A percentile compares a stretch with the other conserved stretches of the same genome.
These are phyloP conservation scores for Polygonum aviculare DNA, from an alignment of 148 eudicot species.

Conservation along the genomic window DNA sequence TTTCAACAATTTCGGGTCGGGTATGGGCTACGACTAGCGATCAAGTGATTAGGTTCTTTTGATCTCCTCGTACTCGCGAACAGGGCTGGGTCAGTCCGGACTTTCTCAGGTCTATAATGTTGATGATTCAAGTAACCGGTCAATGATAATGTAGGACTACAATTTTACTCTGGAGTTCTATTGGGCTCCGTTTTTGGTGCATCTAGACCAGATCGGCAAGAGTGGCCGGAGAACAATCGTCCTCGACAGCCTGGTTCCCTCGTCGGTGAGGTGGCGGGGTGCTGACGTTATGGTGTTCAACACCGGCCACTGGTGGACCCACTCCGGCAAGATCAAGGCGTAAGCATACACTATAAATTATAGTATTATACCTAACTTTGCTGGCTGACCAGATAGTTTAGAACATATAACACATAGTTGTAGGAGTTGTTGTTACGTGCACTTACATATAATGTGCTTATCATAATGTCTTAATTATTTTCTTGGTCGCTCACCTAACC, in stretches of 20 bases:
- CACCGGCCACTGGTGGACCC: conserved; percentile 62
- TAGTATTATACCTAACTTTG: too few species aligned
- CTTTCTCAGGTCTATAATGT: too few species aligned
- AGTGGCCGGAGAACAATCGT: conserved; percentile 26
- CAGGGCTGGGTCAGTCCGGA: too few species aligned
- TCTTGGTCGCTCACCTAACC: not conserved
- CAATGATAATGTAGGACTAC: conserved; percentile 28
- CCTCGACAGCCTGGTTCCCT: conserved; percentile 25
- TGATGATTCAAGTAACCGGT: not conserved
- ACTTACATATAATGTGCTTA: not conserved
- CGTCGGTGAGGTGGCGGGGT: conserved; percentile 31
- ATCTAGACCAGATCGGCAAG: conserved; percentile 21
- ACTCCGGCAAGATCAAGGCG: conserved; percentile 28
- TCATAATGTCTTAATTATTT: not conserved
- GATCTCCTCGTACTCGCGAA: too few species aligned
- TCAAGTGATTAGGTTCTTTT: too few species aligned
- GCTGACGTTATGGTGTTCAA: conserved; percentile 59
- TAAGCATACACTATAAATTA: conserved; percentile 7
- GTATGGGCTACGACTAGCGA: too few species aligned
- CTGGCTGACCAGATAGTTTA: too few species aligned
- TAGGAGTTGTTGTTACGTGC: not conserved
- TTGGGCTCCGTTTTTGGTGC: conserved; percentile 48
- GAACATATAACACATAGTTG: not conserved
- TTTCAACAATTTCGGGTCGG: too few species aligned
- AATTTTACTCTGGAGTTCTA: conserved; percentile 43